phyloP scores from a whole-genome alignment of 148 eudicot species.

The Camellia lanceoleosa region DNA sequence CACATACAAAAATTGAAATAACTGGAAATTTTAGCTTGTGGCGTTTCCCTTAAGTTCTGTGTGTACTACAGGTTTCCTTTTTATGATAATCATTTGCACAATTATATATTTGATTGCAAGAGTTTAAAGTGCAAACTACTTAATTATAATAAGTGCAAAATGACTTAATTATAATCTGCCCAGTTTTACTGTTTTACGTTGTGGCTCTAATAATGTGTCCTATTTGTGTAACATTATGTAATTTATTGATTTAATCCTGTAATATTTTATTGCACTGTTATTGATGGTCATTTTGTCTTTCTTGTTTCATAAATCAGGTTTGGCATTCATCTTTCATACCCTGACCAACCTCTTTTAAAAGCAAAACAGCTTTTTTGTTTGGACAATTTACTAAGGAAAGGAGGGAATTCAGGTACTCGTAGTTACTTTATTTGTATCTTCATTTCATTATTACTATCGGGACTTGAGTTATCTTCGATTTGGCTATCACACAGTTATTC shows the following conservation, averaged over 20 bases:
- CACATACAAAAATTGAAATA: too few relatives aligned
- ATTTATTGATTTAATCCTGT: not conserved
- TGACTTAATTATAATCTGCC: not conserved
- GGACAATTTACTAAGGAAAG: slow-evolving; percentile 73
- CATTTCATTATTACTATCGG: slow-evolving; percentile 6
- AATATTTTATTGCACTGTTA: not conserved
- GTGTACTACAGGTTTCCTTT: not conserved
- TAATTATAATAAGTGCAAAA: not conserved
- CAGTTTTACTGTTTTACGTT: not conserved
- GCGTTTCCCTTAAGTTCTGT: too few relatives aligned
- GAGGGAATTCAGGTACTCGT: slow-evolving; percentile 48
- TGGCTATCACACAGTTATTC: not conserved
- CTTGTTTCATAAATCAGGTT: slow-evolving; percentile 36
- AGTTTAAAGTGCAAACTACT: not conserved
- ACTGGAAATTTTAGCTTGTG: too few relatives aligned
- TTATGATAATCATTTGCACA: not conserved
- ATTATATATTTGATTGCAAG: not conserved
- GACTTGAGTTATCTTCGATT: not conserved
- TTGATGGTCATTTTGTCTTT: not conserved
- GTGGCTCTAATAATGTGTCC: not conserved
- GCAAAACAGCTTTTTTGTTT: slow-evolving; percentile 82
- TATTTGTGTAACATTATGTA: not conserved
- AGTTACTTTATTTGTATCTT: slow-evolving; percentile 11
- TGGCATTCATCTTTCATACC: slow-evolving; percentile 50
- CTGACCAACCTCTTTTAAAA: slow-evolving; percentile 77